These are phyloP conservation scores for Mediolabrus comicus DNA, from an alignment of 108 stramenopile genomes.

Conservation along the genomic window DNA sequence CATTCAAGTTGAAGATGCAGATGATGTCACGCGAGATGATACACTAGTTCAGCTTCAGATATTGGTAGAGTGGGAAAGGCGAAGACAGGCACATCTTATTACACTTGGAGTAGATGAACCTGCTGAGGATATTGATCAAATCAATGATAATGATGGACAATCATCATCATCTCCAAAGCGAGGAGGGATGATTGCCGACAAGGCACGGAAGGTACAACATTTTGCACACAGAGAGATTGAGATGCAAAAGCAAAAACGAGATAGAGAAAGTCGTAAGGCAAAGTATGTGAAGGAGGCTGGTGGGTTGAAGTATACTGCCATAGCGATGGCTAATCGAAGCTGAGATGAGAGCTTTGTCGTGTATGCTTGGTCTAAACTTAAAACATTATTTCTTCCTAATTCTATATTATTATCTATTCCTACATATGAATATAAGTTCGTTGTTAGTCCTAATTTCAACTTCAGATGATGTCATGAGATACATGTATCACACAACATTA, in stretches of 20 bases:
- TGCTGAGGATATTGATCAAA: constrained; percentile 26
- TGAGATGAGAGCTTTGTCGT: too few relatives aligned
- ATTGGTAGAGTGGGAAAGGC: constrained; percentile 75
- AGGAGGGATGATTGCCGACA: constrained; percentile 24
- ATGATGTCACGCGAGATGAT: constrained; percentile 42
- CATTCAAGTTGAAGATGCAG: constrained; percentile 30
- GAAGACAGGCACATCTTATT: constrained; percentile 40
- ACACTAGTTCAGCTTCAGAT: constrained; percentile 53
- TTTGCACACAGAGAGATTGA: constrained; percentile 86
- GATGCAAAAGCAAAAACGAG: constrained; percentile 61
- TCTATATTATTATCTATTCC: too few relatives aligned
- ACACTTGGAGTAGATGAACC: constrained; percentile 18
- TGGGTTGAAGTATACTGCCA: constrained; percentile 80
- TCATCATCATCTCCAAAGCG: constrained; percentile 18
- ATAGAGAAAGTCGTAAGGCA: constrained; percentile 77
- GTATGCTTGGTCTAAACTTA: too few relatives aligned
- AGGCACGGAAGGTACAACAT: constrained; percentile 73
- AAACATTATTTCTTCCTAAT: too few relatives aligned
- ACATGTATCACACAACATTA: too few relatives aligned
- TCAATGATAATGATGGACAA: constrained; percentile 21
- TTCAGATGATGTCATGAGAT: too few relatives aligned
- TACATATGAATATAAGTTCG: too few relatives aligned
- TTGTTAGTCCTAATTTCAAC: too few relatives aligned
- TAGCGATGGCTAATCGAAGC: constrained; percentile 79
- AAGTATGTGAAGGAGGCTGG: constrained; percentile 68